Percentiles rank a stretch among this genome's conserved stretches.
phyloP scores from a whole-genome alignment of 139 green algal genomes.

The Chlamydomonas sphaeroides region DNA sequence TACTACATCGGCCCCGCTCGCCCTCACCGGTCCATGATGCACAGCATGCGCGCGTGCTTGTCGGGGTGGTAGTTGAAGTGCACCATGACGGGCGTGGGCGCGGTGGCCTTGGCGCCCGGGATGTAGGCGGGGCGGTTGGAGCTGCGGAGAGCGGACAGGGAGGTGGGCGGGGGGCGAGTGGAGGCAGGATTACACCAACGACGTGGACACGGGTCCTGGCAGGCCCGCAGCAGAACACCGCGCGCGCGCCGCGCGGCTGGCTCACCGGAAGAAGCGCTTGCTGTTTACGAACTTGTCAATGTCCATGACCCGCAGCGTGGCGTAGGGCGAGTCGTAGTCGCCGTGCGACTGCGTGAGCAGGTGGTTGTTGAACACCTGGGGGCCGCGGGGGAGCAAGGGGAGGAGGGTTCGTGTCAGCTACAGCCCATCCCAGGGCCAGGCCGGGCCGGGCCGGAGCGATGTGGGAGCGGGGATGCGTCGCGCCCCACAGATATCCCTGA shows the following conservation, averaged over 20 bases:
- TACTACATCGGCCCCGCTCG: neutral
- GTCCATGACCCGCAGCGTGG: conserved; percentile 56
- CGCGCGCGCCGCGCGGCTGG: no score
- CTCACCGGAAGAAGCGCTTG: conserved; percentile 65
- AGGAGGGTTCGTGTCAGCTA: no score
- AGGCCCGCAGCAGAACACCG: no score
- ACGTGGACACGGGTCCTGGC: no score
- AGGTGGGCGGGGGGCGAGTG: no score
- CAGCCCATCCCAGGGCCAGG: no score
- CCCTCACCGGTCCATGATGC: conserved; percentile 60
- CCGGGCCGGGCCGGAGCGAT: neutral
- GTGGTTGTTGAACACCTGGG: conserved; percentile 64
- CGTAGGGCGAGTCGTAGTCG: conserved; percentile 35
- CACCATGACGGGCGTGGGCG: conserved; percentile 51
- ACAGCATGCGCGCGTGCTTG: conserved; percentile 69
- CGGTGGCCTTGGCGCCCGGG: conserved; percentile 41
- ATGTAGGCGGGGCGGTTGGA: conserved; percentile 43
- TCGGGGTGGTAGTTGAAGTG: conserved; percentile 72
- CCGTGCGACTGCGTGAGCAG: conserved; percentile 51
- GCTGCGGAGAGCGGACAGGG: neutral
- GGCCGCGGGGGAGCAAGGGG: neutral
- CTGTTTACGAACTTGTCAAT: conserved; percentile 54
- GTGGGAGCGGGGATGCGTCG: no score
- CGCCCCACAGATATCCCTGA: no score
- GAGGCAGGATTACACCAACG: no score